These are phyloP conservation scores for Pseudogymnoascus sp. DNA, from an alignment of 2,329 filamentous ascomycete species.

Conservation along the genomic window DNA sequence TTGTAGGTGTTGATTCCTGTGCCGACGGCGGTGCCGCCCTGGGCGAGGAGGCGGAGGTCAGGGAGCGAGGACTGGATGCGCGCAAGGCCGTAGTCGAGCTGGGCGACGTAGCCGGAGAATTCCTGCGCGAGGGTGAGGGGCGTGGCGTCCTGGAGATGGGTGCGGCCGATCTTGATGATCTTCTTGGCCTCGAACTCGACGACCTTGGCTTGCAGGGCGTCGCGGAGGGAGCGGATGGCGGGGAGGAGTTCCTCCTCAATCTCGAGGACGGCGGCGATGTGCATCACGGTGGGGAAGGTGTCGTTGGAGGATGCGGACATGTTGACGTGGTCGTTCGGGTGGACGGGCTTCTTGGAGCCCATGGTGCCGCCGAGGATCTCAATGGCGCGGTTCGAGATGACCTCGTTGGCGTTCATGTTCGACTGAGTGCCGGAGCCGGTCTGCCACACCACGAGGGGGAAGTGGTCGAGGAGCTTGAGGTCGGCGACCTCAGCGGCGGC, in stretches of 20 bases:
- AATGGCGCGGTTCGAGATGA: slow-evolving; percentile 98
- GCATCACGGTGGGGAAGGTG: slow-evolving; percentile 99
- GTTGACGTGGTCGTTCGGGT: slow-evolving; percentile 99
- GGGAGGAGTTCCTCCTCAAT: slow-evolving; percentile 81
- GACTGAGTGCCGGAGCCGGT: slow-evolving; percentile 97
- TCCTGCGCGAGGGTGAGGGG: slow-evolving; percentile 93
- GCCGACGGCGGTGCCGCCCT: slow-evolving; percentile 93
- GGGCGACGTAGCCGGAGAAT: slow-evolving; percentile 94
- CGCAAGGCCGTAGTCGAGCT: slow-evolving; percentile 84
- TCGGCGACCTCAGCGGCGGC: slow-evolving; percentile 88
- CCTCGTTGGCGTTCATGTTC: slow-evolving; percentile 99
- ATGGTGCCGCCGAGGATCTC: slow-evolving; percentile 90
- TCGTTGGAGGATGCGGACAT: slow-evolving; percentile 98
- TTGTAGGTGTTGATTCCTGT: slow-evolving; percentile 96
- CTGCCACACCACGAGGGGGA: slow-evolving; percentile 98
- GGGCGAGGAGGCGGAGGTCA: slow-evolving; percentile 77
- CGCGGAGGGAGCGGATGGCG: slow-evolving; percentile 69
- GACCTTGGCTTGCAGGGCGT: slow-evolving; percentile 79
- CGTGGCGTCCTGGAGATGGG: slow-evolving; percentile 94
- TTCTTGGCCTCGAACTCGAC: slow-evolving; percentile 75
- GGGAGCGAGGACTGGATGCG: slow-evolving; percentile 77
- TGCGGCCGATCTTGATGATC: slow-evolving; percentile 98
- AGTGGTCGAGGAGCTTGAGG: slow-evolving; percentile 91
- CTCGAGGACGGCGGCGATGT: slow-evolving; percentile 94
- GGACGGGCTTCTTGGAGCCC: slow-evolving; percentile 96